A percentile compares a stretch with the other conserved stretches of the same genome.
Evolutionary conservation across 1,284 basidiomycete genomes (phyloP).

Genomic region (Trametes hirsuta): DNA sequence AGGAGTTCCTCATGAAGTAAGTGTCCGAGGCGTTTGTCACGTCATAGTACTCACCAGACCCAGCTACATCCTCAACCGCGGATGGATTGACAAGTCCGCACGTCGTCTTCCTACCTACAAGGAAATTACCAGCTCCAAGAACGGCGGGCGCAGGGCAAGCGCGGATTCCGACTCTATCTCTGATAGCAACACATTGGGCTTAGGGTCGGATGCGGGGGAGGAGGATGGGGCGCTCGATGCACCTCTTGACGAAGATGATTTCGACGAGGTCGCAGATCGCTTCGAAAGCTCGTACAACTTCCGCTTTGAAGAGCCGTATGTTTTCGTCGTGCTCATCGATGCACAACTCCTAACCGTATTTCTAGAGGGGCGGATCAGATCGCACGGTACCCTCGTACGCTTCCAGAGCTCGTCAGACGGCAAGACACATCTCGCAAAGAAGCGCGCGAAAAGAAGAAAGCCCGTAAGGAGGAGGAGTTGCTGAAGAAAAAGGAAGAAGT

Average conservation of each 20-base stretch:
- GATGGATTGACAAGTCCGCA: slow-evolving; percentile 85
- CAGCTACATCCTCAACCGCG: slow-evolving; percentile 93
- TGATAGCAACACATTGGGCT: slow-evolving; percentile 28
- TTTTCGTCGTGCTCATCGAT: slow-evolving; percentile 23
- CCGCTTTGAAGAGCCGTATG: slow-evolving; percentile 91
- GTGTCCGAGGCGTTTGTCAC: slow-evolving; percentile 32
- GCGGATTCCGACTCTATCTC: slow-evolving; percentile 20
- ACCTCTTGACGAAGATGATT: slow-evolving; percentile 58
- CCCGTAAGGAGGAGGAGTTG: slow-evolving; percentile 81
- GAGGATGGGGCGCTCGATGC: slow-evolving; percentile 42
- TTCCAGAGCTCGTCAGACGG: slow-evolving; percentile 74
- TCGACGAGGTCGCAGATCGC: slow-evolving; percentile 71
- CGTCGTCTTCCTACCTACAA: slow-evolving; percentile 81
- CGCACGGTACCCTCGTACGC: slow-evolving; percentile 76
- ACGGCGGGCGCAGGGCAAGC: slow-evolving; percentile 43
- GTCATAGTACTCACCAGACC: neutral
- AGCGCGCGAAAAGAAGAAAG: slow-evolving; percentile 74
- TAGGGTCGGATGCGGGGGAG: slow-evolving; percentile 28
- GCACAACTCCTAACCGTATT: neutral
- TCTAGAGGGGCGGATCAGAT: slow-evolving; percentile 75
- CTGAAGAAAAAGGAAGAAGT: slow-evolving; percentile 80
- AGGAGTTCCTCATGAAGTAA: slow-evolving; percentile 91
- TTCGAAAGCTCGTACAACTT: slow-evolving; percentile 92
- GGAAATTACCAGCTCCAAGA: slow-evolving; percentile 62
- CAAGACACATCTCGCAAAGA: slow-evolving; percentile 82